A percentile compares a stretch with the other conserved stretches of the same genome.
phyloP scores from a whole-genome alignment of 208 protist species.

The Kentomonas sorsogonicus region DNA sequence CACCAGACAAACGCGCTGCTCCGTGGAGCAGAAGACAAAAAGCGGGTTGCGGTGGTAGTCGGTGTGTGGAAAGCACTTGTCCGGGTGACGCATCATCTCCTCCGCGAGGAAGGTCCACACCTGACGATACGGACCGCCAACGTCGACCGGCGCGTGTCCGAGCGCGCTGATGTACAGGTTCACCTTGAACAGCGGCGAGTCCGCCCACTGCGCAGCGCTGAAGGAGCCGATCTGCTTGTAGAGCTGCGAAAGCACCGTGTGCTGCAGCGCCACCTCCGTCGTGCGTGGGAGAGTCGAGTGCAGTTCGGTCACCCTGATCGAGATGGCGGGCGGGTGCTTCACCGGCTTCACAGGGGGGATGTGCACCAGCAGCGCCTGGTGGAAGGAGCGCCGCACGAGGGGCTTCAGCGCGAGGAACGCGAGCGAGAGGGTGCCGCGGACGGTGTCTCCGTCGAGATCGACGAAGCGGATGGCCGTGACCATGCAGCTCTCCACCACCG shows the following conservation, averaged over 20 bases:
- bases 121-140: conserved; percentile 87
- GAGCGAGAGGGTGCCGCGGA: conserved; percentile 52
- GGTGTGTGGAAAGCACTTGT: conserved; percentile 77
- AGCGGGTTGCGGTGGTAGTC: conserved; percentile 84
- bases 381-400: conserved; percentile 75
- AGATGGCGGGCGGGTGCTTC: conserved; percentile 35
- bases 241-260: conserved; percentile 80
- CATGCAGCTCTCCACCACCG: conserved; percentile 85
- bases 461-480: conserved; percentile 80
- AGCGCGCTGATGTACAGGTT: conserved; percentile 73
- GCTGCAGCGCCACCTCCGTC: conserved; percentile 63
- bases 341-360: conserved; percentile 58
- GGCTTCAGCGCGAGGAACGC: conserved; percentile 81
- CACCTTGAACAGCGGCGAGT: conserved; percentile 79
- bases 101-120: conserved; percentile 84
- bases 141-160: conserved; percentile 76
- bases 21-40: conserved; percentile 83
- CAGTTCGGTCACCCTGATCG: conserved; percentile 68
- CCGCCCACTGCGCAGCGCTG: conserved; percentile 47
- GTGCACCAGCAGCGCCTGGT: conserved; percentile 61
- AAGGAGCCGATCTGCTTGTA: conserved; percentile 84
- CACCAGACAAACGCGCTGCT: conserved; percentile 75
- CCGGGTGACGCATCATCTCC: conserved; percentile 85
- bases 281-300: conserved; percentile 71
- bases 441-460: conserved; percentile 71